These are phyloP conservation scores for Paracamarosporium sp. DNA, from an alignment of 2,329 filamentous ascomycete genomes.

Conservation along the genomic window DNA sequence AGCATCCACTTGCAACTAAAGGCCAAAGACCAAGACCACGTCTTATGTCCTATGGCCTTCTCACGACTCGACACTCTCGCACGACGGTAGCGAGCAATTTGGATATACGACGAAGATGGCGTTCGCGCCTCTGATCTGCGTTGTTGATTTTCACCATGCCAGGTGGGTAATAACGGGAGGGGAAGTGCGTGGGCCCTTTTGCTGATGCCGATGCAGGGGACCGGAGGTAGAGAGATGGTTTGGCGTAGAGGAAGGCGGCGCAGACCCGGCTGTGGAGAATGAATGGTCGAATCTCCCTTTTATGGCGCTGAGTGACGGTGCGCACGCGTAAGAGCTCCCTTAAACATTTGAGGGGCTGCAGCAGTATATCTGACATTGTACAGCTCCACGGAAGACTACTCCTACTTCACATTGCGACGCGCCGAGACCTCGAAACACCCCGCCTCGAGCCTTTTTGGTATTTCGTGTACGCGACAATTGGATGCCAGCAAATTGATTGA, in stretches of 20 bases:
- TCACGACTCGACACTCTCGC: not conserved
- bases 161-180: slow-evolving; percentile 39
- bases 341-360: not conserved
- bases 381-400: slow-evolving; percentile 93
- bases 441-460: slow-evolving; percentile 89
- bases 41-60: slow-evolving; percentile 3
- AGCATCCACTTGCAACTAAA: not conserved
- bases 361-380: slow-evolving; percentile 5
- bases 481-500: slow-evolving; percentile 79
- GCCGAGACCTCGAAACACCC: slow-evolving; percentile 55
- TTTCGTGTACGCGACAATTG: slow-evolving; percentile 92
- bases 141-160: slow-evolving; percentile 62
- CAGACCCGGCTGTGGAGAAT: slow-evolving; percentile 80
- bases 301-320: slow-evolving; percentile 95
- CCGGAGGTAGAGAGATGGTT: slow-evolving; percentile 96
- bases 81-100: not conserved
- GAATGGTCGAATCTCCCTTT: slow-evolving; percentile 93
- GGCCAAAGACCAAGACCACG: not conserved
- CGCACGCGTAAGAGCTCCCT: slow-evolving; percentile 75
- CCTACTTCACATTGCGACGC: slow-evolving; percentile 90
- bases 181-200: slow-evolving; percentile 1
- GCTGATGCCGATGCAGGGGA: slow-evolving; percentile 59
- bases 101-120: slow-evolving; percentile 15
- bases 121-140: slow-evolving; percentile 57
- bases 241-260: slow-evolving; percentile 71